Conservation (phyloP, 176 grass and related monocot species). For the Dendrocalamus sinicus region DNA sequence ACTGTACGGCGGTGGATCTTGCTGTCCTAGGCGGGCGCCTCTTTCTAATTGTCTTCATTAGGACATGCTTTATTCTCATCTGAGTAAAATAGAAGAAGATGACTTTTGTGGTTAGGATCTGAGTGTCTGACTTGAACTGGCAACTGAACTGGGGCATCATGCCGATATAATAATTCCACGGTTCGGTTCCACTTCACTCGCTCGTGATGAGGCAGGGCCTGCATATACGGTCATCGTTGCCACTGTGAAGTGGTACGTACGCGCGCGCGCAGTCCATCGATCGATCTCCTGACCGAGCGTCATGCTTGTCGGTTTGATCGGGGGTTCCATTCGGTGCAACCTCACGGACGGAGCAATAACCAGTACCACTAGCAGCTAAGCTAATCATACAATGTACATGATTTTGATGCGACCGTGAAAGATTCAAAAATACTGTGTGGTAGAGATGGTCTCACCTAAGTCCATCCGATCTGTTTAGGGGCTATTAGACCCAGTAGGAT, state of each 20-base stretch:
- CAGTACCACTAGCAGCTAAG: background rate
- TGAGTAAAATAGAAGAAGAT: too few relatives aligned
- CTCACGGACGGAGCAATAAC: too few relatives aligned
- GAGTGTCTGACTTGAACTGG: background rate
- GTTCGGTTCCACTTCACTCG: background rate
- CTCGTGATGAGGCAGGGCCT: background rate
- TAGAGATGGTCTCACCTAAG: too few relatives aligned
- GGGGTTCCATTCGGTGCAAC: constrained; percentile 29
- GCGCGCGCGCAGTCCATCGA: too few relatives aligned
- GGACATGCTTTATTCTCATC: background rate
- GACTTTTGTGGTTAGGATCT: background rate
- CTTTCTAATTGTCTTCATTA: background rate
- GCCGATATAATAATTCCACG: background rate
- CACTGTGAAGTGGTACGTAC: background rate
- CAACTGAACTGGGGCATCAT: background rate
- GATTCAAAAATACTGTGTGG: background rate
- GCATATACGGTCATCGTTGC: background rate
- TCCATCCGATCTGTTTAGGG: too few relatives aligned
- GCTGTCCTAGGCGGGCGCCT: background rate
- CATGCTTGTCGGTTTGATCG: constrained; percentile 38
- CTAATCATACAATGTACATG: background rate
- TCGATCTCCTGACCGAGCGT: background rate
- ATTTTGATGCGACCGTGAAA: background rate
- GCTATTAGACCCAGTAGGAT: too few relatives aligned
- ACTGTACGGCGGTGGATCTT: constrained; percentile 6